Evolutionary conservation across 1,284 basidiomycete genomes (phyloP).

Genomic region (Malassezia globosa): DNA sequence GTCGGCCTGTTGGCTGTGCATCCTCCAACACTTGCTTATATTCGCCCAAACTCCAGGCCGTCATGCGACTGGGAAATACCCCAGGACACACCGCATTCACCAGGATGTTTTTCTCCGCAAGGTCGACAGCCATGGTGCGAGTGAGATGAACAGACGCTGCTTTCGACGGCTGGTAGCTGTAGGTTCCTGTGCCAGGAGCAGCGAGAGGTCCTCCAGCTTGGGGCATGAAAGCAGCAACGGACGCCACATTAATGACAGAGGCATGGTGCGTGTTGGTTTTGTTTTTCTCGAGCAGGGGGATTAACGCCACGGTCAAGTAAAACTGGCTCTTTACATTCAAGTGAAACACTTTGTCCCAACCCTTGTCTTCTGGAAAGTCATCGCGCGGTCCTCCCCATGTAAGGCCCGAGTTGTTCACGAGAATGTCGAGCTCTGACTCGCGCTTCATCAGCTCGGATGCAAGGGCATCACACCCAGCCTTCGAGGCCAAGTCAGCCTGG

Average conservation of each 20-base stretch:
- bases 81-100: conserved; percentile 76
- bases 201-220: conserved; percentile 52
- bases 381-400: conserved; percentile 67
- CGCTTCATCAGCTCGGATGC: conserved; percentile 57
- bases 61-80: conserved; percentile 78
- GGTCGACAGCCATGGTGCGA: conserved; percentile 59
- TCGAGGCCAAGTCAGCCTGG: conserved; percentile 50
- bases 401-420: conserved; percentile 48
- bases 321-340: conserved; percentile 45
- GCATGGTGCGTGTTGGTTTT: conserved; percentile 54
- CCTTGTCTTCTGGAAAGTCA: conserved; percentile 57
- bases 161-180: conserved; percentile 65
- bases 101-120: conserved; percentile 51
- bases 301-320: conserved; percentile 43
- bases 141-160: conserved; percentile 66
- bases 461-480: conserved; percentile 67
- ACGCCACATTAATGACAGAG: conserved; percentile 62
- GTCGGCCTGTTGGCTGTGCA: conserved; percentile 50
- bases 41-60: conserved; percentile 59
- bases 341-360: conserved; percentile 58
- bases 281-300: conserved; percentile 34
- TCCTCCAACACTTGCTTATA: conserved; percentile 46
- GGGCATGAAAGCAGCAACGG: conserved; percentile 58
- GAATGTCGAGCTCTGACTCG: conserved; percentile 57
- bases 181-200: conserved; percentile 58